Conservation (phyloP, 2,329 filamentous ascomycete species). For the Colletotrichum musicola region DNA sequence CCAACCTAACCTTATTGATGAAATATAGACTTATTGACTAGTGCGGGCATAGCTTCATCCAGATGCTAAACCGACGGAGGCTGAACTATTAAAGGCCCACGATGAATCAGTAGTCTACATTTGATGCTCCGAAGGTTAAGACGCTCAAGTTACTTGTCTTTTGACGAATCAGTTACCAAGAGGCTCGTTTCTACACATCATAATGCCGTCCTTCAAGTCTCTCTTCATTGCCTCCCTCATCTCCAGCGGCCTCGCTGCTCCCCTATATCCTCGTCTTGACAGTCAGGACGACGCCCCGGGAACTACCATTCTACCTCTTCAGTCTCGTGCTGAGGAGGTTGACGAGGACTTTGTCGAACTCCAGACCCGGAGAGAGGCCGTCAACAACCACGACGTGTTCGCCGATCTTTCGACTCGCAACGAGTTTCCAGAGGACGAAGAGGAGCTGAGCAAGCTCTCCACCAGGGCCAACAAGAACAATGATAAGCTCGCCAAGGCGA, state of each 20-base stretch:
- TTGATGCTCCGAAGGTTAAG: background rate
- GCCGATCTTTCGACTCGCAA: background rate
- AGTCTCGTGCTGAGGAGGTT: slow-evolving; percentile 1
- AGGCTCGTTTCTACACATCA: background rate
- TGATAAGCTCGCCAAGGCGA: background rate
- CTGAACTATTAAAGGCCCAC: too few relatives aligned
- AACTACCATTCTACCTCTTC: background rate
- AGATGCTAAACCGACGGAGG: too few relatives aligned
- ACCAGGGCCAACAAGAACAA: background rate
- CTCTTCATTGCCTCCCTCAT: slow-evolving; percentile 9
- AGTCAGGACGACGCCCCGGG: background rate
- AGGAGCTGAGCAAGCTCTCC: background rate
- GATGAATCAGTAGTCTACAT: too few relatives aligned
- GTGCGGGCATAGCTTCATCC: background rate
- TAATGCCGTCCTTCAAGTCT: slow-evolving; percentile 12
- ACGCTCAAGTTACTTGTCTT: background rate
- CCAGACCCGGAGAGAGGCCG: background rate
- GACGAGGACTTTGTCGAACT: background rate
- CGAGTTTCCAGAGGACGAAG: background rate
- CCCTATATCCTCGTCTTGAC: background rate
- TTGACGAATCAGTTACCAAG: too few relatives aligned
- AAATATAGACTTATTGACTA: slow-evolving; percentile 5
- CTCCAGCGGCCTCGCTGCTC: background rate
- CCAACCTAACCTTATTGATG: slow-evolving; percentile 20
- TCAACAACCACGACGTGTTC: background rate